These are phyloP conservation scores for Alternaria sp. DNA, from an alignment of 2,329 filamentous ascomycete genomes.

Conservation along the genomic window DNA sequence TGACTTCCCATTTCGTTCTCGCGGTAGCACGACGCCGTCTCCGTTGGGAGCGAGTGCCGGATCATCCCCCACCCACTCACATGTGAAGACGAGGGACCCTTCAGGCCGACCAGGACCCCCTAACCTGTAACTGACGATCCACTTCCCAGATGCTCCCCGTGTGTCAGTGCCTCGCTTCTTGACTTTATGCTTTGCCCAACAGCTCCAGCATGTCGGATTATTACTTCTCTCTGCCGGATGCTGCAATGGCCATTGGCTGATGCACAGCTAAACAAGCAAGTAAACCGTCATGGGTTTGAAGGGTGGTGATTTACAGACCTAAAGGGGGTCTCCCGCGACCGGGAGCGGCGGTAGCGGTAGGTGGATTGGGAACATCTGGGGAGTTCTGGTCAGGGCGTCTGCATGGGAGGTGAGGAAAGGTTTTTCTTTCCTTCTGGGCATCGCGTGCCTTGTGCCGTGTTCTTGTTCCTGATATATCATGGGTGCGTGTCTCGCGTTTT, in stretches of 20 bases:
- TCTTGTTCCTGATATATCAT: not conserved
- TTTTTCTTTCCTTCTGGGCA: not conserved
- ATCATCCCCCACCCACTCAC: not conserved
- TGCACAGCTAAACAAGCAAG: not conserved
- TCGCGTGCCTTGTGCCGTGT: not conserved
- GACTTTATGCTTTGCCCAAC: slow-evolving; percentile 4
- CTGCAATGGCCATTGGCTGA: not conserved
- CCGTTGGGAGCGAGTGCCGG: not conserved
- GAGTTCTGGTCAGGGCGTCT: not conserved
- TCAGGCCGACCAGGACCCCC: not conserved
- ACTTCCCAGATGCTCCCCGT: slow-evolving; percentile 2
- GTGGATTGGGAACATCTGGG: slow-evolving; percentile 3
- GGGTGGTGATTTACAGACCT: not conserved
- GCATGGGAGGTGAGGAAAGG: not conserved
- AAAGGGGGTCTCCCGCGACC: not conserved
- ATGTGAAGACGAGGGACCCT: not conserved
- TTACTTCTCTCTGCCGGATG: not conserved
- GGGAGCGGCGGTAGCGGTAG: slow-evolving; percentile 9
- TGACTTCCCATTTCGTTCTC: slow-evolving; percentile 2
- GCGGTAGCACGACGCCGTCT: slow-evolving; percentile 1
- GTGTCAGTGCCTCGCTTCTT: slow-evolving; percentile 2
- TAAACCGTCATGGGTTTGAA: slow-evolving; percentile 1
- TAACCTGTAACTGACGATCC: slow-evolving; percentile 1
- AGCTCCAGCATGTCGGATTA: not conserved
- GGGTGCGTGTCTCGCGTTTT: not conserved